phyloP scores from a whole-genome alignment of 2,329 filamentous ascomycete species.

The Pseudocercospora fuligena region DNA sequence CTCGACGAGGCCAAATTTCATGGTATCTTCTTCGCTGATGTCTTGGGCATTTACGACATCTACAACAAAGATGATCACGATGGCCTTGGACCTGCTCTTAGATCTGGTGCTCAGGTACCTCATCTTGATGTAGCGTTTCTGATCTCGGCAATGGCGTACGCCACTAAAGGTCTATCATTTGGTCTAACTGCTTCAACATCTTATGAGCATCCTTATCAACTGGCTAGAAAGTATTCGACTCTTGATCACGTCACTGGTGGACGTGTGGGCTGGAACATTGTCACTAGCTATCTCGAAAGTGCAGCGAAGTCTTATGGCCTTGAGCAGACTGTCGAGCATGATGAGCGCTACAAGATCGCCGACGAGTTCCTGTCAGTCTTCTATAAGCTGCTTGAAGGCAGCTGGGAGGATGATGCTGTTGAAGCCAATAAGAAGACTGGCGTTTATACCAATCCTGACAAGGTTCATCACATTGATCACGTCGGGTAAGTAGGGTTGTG shows the following conservation, averaged over 20 bases:
- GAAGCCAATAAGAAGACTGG: slow-evolving; percentile 62
- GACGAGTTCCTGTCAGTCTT: slow-evolving; percentile 50
- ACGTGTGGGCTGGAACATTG: slow-evolving; percentile 55
- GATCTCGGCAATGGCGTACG: slow-evolving; percentile 53
- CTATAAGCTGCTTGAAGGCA: slow-evolving; percentile 40
- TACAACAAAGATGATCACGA: slow-evolving; percentile 40
- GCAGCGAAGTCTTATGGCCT: slow-evolving; percentile 56
- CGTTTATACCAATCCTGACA: slow-evolving; percentile 61
- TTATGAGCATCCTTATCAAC: slow-evolving; percentile 43
- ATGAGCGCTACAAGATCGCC: slow-evolving; percentile 55
- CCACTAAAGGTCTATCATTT: slow-evolving; percentile 49
- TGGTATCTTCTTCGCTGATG: slow-evolving; percentile 58
- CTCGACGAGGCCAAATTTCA: slow-evolving; percentile 57
- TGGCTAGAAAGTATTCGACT: slow-evolving; percentile 44
- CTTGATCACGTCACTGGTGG: slow-evolving; percentile 46
- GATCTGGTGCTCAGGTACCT: slow-evolving; percentile 69
- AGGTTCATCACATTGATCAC: slow-evolving; percentile 59
- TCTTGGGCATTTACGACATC: slow-evolving; percentile 54
- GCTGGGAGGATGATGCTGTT: slow-evolving; percentile 38
- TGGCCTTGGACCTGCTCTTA: slow-evolving; percentile 54
- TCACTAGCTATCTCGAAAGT: slow-evolving; percentile 55
- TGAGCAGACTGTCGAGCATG: slow-evolving; percentile 53
- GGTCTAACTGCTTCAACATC: slow-evolving; percentile 45
- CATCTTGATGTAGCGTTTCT: slow-evolving; percentile 59
- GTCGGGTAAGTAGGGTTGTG: slow-evolving; percentile 21